Base-by-base conservation (phyloP, 2,329 filamentous ascomycete genomes). In the Cryphonectria parasitica region DNA sequence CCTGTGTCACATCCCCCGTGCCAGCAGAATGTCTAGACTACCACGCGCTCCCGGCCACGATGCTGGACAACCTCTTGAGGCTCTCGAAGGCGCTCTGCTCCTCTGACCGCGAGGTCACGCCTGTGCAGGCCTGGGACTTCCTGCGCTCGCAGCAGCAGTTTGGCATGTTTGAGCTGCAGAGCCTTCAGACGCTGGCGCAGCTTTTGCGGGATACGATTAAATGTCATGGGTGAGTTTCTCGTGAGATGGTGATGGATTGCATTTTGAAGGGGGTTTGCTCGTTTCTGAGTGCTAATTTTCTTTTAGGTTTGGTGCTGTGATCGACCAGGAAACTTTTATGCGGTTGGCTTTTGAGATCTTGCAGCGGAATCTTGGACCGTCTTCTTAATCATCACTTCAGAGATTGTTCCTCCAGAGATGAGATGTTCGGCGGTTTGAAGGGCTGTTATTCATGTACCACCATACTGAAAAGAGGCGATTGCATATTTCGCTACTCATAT, bases 101-200 rank as follows among this genome's bases (percentile, higher is more conserved):
- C 0, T 58, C 66, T 6, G 83, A 78, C 0, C 79, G 77, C 13
- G 81, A 82, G 69, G 74, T 83, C 64, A 82, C 81, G 4, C 81
- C 81, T 0, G 76, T 81, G 11, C 80, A 82, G 68, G 80, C 79
- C 1, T 83, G 81, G 81, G 75, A 78, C 61, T 70, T 75, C 31
- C 76, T 83, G 28, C 78, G 78, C 7, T 66, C 70, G 5, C 77
- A 78, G 66, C 79, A 79, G 0, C 73, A 76, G 0, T 82, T 82
- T 41, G 73, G 75, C 2, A 74, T 72, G 0, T 69, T 82, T 4
- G 76, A 79, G 56, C 65, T 77, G 17, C 71, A 76, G 13, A 72
- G 70, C 7, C 69, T 82, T 7, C 70, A 74, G 13, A 70, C 54
- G 0, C 71, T 83, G 31, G 76, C 76, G 36, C 71, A 75, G 28